A percentile compares a stretch with the other conserved stretches of the same genome.
Evolutionary conservation across 208 protist genomes (phyloP).

Genomic region (Crithidia brevicula): DNA sequence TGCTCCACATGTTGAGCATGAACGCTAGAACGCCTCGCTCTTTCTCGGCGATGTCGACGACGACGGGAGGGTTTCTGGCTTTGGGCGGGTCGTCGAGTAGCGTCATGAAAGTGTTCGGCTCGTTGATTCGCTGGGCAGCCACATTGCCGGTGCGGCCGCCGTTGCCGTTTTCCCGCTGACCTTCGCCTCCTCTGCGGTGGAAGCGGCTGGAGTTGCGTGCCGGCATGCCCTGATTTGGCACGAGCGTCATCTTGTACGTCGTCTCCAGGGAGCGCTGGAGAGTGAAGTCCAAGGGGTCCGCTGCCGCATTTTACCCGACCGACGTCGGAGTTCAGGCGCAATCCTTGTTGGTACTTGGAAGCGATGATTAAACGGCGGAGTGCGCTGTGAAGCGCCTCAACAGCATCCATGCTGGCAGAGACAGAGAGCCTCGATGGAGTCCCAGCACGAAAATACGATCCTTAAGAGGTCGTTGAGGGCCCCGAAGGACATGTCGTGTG

Average conservation of each 20-base stretch:
- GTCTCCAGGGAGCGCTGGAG: background rate
- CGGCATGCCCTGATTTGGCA: background rate
- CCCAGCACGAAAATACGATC: background rate
- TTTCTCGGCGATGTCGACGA: background rate
- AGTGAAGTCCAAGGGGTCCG: background rate
- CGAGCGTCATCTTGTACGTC: background rate
- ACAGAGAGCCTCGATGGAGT: background rate
- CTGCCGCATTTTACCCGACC: background rate
- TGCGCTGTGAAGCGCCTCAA: background rate
- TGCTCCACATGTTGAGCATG: conserved; percentile 5
- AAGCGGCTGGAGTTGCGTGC: background rate
- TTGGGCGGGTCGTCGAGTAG: background rate
- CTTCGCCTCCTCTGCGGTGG: background rate
- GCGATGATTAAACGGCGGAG: background rate
- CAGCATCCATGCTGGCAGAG: background rate
- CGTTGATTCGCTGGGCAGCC: background rate
- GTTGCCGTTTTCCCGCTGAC: background rate
- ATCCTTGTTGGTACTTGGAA: no score
- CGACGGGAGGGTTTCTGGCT: background rate
- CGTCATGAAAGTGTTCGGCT: background rate
- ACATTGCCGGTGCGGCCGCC: background rate
- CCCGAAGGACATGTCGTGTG: background rate
- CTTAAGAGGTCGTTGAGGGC: background rate
- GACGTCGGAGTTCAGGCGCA: background rate
- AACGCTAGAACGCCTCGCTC: background rate